Evolutionary conservation across 495 filamentous ascomycete genomes (phyloP), one percentile per base, ranked within the genome.

Genomic region (Trichoderma asperelloides): DNA sequence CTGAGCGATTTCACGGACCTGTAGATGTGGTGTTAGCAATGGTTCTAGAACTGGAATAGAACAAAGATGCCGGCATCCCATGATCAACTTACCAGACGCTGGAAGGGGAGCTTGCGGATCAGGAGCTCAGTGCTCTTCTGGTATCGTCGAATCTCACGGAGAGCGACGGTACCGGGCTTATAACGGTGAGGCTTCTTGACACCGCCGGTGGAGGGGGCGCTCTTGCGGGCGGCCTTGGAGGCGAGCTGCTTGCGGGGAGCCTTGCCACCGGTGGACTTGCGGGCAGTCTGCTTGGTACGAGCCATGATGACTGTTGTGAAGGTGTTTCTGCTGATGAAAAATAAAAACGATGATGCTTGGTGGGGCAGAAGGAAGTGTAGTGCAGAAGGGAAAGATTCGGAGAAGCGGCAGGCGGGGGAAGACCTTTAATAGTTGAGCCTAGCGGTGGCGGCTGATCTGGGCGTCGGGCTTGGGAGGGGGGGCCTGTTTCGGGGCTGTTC

Each of bases 141-240:
- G 89, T 99, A 99, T 78, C 95, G 95, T 93, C 95, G 96, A 80
- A 99, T 99, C 86, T 99, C 95, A 94, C 95, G 95, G 75, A 99
- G 95, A 93, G 95, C 95, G 90, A 99, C 95, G 85, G 95, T 99
- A 93, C 93, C 94, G 79, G 95, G 95, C 94, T 98, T 99, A 81
- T 99, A 99, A 75, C 95, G 89, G 85, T 98, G 96, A 80, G 95
- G 95, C 95, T 99, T 99, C 96, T 99, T 99, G 90, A 99, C 95
- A 83, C 85, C 85, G 70, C 85, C 85, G 75, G 79, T 86, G 13
- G 81, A 85, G 70, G 82, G 81, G 5, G 82, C 84, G 67, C 75
- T 79, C 79, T 85, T 86, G 80, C 82, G 80, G 47, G 80, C 79
- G 43, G 79, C 77, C 78, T 81, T 82, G 79, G 77, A 80, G 68